Percentiles rank a stretch among this genome's conserved stretches.
Conservation (phyloP, 305 asterid genomes). For the Fraxinus platypoda region DNA sequence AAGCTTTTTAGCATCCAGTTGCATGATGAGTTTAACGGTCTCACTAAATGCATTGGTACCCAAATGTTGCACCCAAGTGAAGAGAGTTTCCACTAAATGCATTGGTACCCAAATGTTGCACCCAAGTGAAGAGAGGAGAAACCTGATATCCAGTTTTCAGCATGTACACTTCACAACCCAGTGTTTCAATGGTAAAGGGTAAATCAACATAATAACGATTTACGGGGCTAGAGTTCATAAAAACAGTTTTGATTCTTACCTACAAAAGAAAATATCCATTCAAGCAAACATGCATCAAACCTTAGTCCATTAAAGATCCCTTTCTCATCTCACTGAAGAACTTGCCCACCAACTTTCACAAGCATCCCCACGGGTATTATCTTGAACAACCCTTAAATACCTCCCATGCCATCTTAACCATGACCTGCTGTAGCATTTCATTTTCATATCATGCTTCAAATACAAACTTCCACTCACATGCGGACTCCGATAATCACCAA, state of each 20-base stretch:
- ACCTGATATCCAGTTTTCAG: neutral
- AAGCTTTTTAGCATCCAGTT: neutral
- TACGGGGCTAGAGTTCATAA: neutral
- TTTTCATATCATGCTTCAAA: neutral
- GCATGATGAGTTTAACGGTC: neutral
- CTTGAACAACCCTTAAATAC: neutral
- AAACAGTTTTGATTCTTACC: neutral
- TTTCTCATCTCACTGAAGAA: neutral
- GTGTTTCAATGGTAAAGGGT: neutral
- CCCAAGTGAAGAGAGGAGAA: neutral
- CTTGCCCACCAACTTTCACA: neutral
- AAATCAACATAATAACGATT: neutral
- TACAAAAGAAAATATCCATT: neutral
- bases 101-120: too few relatives aligned
- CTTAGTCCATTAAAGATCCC: neutral
- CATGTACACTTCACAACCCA: neutral
- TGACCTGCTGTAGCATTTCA: neutral
- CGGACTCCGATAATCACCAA: neutral
- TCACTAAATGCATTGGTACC: neutral
- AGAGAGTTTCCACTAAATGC: too few relatives aligned
- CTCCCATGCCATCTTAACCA: neutral
- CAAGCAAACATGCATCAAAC: neutral
- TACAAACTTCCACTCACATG: neutral
- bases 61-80: neutral
- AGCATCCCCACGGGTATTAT: neutral